Base-by-base conservation (phyloP, 768 basidiomycete species). In the Suillus luteus region DNA sequence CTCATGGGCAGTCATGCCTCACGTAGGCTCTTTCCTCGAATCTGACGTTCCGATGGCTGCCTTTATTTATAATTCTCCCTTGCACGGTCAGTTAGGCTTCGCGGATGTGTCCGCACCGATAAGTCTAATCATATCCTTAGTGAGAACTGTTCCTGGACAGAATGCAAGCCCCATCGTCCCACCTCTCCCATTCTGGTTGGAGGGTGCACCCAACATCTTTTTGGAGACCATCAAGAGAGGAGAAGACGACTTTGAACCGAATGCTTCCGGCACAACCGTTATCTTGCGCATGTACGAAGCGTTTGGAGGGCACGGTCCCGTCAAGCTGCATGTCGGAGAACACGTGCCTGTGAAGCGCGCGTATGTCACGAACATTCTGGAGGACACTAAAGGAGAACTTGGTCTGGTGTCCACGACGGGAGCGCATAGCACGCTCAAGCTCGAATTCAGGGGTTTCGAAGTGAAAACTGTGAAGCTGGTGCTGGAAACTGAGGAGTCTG, bases 151-250 rank as follows among this genome's bases (percentile, higher is more conserved):
- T 7, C 74, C 75, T 59, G 63, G 8, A 43, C 38, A 48, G 59
- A n/a, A 35, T 43, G 6, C 11, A 19, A n/a, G 41, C 14, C 9
- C 17, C 43, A 64, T 75, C 1, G 65, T 71, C 22, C 65, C 79
- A 17, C 77, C 78, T 55, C 75, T 83, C 0, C 89, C 89, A 0
- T 92, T 98, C 79, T 75, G 72, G 10, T 67, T 97, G 37, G 77
- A 84, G 15, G 89, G 89, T 11, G 90, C 89, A 1, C 81, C 82
- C 2, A 96, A 96, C 70, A 86, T 99, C 31, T 81, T 95, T 76
- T 81, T 99, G 2, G 96, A 99, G 75, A 99, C 97, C 11, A 80
- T 98, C 76, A 99, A 99, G 75, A 90, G 96, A 31, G 95, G 93
- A 8, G 95, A 98, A 68, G 85, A 91, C 60, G 77, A 86, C 69